Evolutionary conservation across 1,139 yeast species (phyloP), one percentile per base, ranked within the genome.

Genomic region (Geotrichum phurueaensis): DNA sequence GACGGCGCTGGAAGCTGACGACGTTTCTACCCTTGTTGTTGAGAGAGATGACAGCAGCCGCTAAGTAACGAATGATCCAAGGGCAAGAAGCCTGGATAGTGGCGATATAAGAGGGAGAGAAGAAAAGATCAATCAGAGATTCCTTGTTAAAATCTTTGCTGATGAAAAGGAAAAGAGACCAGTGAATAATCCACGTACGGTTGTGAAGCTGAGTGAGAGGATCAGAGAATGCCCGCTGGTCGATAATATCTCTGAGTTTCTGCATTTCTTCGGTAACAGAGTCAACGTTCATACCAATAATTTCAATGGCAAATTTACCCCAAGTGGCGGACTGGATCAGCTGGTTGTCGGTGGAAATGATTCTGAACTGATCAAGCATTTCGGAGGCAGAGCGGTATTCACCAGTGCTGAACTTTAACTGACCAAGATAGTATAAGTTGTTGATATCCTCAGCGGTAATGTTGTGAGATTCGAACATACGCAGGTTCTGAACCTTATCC

Each of bases 31-130:
- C 69, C 31, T 68, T 66, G 47, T 76, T 68, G 66, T 76, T 75
- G 45, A 74, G 71, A 48, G 78, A 69, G 47, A 84, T 77, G 55
- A 84, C 84, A 22, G 86, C 85, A 33, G 82, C 84, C 43, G 81
- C 80, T 62, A 84, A 71, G 69, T 84, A 84, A 66, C 88, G 80
- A 65, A 84, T 71, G 60, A 84, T 75, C 87, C 88, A 84, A 36
- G 88, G 89, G 68, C 85, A 81, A 15, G 86, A 77, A 33, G 87
- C 86, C 73, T 84, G 87, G 69, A 84, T 83, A 6, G 87, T 81
- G 63, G 84, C 81, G 63, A 84, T 73, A 70, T 83, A 83, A 13
- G 85, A 81, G 3, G 86, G 78, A 33, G 82, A 76, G 70, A 83
- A 79, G 71, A 83, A 82, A 56, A 83, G 70, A 64, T 84, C 87